Evolutionary conservation across 768 basidiomycete species (phyloP), one percentile per base, ranked within the genome.

Genomic region (Hydnomerulius pinastri): DNA sequence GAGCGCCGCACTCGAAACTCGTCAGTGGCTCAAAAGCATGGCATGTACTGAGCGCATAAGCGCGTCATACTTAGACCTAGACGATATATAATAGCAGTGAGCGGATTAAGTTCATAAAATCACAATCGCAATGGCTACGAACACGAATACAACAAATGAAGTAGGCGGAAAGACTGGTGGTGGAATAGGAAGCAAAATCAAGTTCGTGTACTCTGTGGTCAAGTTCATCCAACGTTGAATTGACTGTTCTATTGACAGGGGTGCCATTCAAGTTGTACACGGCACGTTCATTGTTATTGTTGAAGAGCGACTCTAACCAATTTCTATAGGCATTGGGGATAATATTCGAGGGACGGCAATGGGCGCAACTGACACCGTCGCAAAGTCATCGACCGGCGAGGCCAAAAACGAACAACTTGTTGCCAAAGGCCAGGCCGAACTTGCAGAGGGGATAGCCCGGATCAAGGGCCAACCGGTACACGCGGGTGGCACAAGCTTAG

Each of bases 321-420:
- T 24, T 33, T 12, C 20, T 11, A 46, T 50, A 76, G 79, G 79
- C 3, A 24, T 73, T 1, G 75, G 77, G 6, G 78, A 80, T 30
- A 72, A 65, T 36, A 48, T 79, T 5, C 72, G 77, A 21, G 79
- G 79, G 6, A 70, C 75, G 0, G 50, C 69, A 8, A 57, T 78
- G 39, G 71, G 72, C 10, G 70, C 71, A 3, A 52, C 77, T 9
- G 77, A 79, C 46, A 63, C 65, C 1, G 30, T 70, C 9, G 56
- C 67, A 2, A 54, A 54, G 23, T 43, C 58, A 2, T 60, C 64
- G 5, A 55, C 64, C 11, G 60, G 62, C 1, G 61, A 59, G 5
- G 50, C 57, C 6, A 65, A 61, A 13, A 64, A 78, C 6, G 71
- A 73, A 4, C 71, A 72, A 3, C 66, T 75, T 6, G 67, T 64